A percentile compares a stretch with the other conserved stretches of the same genome.
phyloP scores from a whole-genome alignment of 176 grass and related monocot genomes.

The Zea mays region DNA sequence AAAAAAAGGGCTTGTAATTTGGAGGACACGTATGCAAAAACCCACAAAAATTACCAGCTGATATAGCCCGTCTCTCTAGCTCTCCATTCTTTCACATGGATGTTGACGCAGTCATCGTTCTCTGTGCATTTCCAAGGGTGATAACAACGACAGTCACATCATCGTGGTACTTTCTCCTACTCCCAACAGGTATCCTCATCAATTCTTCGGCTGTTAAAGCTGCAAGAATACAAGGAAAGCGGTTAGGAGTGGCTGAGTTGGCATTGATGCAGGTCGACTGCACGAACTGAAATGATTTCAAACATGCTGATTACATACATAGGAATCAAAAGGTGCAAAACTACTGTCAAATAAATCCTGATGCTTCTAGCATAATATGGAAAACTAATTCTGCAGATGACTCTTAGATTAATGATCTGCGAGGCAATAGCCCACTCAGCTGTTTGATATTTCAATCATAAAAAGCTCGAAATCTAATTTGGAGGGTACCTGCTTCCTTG shows the following conservation, averaged over 20 bases:
- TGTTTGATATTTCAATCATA: not conserved
- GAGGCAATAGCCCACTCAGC: not conserved
- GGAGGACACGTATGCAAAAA: constrained; percentile 5
- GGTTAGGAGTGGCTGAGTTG: not conserved
- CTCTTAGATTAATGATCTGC: constrained; percentile 2
- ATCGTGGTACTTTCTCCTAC: constrained; percentile 93
- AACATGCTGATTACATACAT: not conserved
- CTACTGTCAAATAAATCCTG: not conserved
- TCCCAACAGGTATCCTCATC: constrained; percentile 78
- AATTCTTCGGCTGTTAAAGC: constrained; percentile 80
- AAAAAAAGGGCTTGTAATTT: not conserved
- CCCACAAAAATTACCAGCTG: constrained; percentile 33
- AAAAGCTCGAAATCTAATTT: constrained; percentile 21
- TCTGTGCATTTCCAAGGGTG: constrained; percentile 72
- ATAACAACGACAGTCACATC: constrained; percentile 93
- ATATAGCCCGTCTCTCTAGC: not conserved
- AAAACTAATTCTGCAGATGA: not conserved
- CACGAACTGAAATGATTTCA: not conserved
- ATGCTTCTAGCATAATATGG: constrained; percentile 6
- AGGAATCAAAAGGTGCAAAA: not conserved
- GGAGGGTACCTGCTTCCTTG: constrained; percentile 78
- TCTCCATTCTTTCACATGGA: constrained; percentile 42
- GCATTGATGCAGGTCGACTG: not conserved
- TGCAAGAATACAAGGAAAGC: constrained; percentile 31
- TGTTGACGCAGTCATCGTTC: constrained; percentile 80